phyloP scores from a whole-genome alignment of 1,284 basidiomycete genomes.

The Inonotus hispidus region DNA sequence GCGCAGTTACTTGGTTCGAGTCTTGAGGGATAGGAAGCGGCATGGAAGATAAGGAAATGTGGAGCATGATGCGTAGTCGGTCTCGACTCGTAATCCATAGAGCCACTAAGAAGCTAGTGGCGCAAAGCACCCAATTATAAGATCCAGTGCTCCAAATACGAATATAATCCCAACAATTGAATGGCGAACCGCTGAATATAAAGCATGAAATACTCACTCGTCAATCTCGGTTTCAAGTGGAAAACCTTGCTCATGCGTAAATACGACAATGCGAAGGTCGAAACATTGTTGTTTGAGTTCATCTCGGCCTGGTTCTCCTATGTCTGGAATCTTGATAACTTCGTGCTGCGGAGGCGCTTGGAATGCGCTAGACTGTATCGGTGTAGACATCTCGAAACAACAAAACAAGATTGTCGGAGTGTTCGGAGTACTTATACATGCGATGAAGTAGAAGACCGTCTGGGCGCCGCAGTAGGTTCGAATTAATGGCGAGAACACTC shows the following conservation, averaged over 20 bases:
- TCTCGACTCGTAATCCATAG: background rate
- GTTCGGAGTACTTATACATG: background rate
- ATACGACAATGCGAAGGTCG: slow-evolving; percentile 61
- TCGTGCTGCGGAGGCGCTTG: slow-evolving; percentile 41
- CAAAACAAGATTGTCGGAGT: background rate
- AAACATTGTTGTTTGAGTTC: slow-evolving; percentile 49
- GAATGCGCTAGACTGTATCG: background rate
- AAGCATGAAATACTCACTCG: slow-evolving; percentile 35
- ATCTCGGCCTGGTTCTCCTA: slow-evolving; percentile 31
- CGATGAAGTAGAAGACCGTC: background rate
- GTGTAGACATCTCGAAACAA: background rate
- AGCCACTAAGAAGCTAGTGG: background rate
- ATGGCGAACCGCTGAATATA: slow-evolving; percentile 6
- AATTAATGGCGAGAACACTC: background rate
- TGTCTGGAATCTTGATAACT: slow-evolving; percentile 41
- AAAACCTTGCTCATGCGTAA: slow-evolving; percentile 65
- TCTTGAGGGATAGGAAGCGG: background rate
- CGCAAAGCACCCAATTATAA: too few relatives aligned
- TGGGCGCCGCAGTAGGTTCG: background rate
- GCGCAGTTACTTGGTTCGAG: background rate
- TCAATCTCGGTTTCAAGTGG: slow-evolving; percentile 68
- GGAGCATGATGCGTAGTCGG: background rate
- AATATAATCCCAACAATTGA: background rate
- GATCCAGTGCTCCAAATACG: background rate
- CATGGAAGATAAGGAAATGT: background rate